phyloP scores from a whole-genome alignment of 495 filamentous ascomycete genomes.

The Lichenothelia convexa region DNA sequence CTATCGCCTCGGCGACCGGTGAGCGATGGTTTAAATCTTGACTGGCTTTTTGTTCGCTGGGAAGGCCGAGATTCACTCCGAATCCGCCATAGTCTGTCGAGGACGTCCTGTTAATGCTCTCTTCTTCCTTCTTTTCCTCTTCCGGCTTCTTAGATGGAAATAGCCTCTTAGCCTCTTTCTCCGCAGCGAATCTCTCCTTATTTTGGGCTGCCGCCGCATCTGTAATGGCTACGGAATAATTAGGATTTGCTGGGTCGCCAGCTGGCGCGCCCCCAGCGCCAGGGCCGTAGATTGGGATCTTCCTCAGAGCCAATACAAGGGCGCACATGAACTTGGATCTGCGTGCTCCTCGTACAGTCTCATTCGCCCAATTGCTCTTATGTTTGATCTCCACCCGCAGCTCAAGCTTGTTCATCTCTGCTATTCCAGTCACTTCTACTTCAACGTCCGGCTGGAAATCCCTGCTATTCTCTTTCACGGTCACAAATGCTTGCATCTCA shows the following conservation, averaged over 20 bases:
- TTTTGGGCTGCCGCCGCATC: constrained; percentile 42
- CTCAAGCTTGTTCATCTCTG: constrained; percentile 73
- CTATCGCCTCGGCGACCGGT: constrained; percentile 8
- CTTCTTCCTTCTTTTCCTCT: constrained; percentile 19
- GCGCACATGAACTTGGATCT: constrained; percentile 96
- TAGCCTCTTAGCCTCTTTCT: constrained; percentile 44
- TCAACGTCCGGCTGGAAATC: constrained; percentile 80
- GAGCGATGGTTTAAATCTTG: constrained; percentile 3
- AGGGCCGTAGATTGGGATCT: constrained; percentile 70
- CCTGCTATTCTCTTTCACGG: constrained; percentile 67
- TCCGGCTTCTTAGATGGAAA: constrained; percentile 28
- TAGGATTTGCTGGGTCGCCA: constrained; percentile 50
- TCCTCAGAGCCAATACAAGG: constrained; percentile 66
- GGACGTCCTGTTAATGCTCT: constrained; percentile 7
- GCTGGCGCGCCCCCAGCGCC: constrained; percentile 50
- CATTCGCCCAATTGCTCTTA: constrained; percentile 93
- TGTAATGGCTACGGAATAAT: constrained; percentile 53
- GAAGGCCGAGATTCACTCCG: background rate
- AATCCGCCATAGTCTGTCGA: constrained; percentile 8
- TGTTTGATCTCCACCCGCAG: constrained; percentile 71
- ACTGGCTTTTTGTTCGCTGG: background rate
- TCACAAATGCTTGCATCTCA: constrained; percentile 71
- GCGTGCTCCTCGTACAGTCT: constrained; percentile 59
- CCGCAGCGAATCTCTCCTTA: constrained; percentile 37
- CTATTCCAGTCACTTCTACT: constrained; percentile 60